Evolutionary conservation across 1,139 yeast genomes (phyloP).

Genomic region (Lodderomyces jiufengensis): DNA sequence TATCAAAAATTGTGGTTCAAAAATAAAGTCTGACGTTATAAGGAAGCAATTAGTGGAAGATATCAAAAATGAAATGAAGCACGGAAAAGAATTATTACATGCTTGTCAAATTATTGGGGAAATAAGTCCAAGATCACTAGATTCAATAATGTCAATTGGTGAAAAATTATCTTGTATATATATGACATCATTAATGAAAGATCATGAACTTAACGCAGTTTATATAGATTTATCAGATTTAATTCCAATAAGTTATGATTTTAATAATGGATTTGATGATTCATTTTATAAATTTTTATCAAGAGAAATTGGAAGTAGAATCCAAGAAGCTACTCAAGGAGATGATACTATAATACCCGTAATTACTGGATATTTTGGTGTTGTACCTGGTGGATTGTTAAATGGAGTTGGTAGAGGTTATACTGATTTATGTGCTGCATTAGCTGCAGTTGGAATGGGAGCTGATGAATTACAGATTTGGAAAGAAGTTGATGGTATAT

Average conservation of each 20-base stretch:
- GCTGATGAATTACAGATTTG: constrained; percentile 96
- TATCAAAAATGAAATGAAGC: constrained; percentile 61
- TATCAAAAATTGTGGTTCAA: constrained; percentile 60
- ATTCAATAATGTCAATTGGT: constrained; percentile 88
- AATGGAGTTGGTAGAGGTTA: constrained; percentile 96
- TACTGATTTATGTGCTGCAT: constrained; percentile 95
- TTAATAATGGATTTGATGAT: constrained; percentile 58
- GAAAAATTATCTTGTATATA: constrained; percentile 88
- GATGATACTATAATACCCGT: constrained; percentile 70
- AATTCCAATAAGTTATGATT: constrained; percentile 57
- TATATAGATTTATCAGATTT: constrained; percentile 78
- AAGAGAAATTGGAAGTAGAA: constrained; percentile 52
- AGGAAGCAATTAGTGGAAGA: constrained; percentile 48
- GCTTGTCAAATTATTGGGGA: constrained; percentile 94
- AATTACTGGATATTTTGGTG: constrained; percentile 91
- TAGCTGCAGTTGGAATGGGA: constrained; percentile 85
- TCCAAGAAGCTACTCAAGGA: constrained; percentile 24
- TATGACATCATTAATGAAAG: constrained; percentile 81
- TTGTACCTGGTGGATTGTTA: constrained; percentile 89
- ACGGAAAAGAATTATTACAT: constrained; percentile 65
- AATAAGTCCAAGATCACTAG: constrained; percentile 82
- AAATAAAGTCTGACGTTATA: constrained; percentile 46
- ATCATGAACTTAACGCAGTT: constrained; percentile 69
- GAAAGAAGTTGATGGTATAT: constrained; percentile 98
- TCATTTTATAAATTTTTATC: constrained; percentile 65